Evolutionary conservation across 164 flowering plant species (phyloP).

Genomic region (Stephania yunnanensis): DNA sequence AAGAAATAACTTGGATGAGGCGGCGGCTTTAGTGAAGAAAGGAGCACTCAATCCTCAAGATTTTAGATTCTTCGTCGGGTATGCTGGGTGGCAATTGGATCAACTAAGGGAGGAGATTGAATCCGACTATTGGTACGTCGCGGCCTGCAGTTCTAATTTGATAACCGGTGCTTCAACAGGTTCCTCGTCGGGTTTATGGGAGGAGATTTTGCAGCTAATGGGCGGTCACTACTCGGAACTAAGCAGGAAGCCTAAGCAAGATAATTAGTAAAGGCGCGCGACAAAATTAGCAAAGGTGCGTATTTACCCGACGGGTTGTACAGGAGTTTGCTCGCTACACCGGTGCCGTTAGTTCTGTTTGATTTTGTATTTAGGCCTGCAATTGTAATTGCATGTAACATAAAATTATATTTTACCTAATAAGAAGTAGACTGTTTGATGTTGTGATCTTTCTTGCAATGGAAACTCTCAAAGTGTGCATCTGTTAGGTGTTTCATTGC

Average conservation of each 20-base stretch:
- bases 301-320: slow-evolving; percentile 26
- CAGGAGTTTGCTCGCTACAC: slow-evolving; percentile 21
- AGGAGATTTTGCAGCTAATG: slow-evolving; percentile 87
- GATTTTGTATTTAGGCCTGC: background rate
- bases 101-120: slow-evolving; percentile 84
- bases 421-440: background rate
- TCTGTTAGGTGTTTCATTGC: background rate
- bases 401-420: background rate
- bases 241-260: slow-evolving; percentile 90
- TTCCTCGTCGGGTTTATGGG: slow-evolving; percentile 71
- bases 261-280: slow-evolving; percentile 31
- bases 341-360: background rate
- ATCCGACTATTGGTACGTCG: slow-evolving; percentile 75
- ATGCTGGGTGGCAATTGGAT: slow-evolving; percentile 91
- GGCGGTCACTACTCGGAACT: slow-evolving; percentile 90
- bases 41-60: slow-evolving; percentile 67
- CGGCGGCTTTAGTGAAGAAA: slow-evolving; percentile 61
- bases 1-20: slow-evolving; percentile 65
- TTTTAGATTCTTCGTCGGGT: slow-evolving; percentile 86
- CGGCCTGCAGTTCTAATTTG: slow-evolving; percentile 78
- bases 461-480: background rate
- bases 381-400: background rate
- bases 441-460: background rate
- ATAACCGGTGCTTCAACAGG: slow-evolving; percentile 35
- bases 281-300: slow-evolving; percentile 29